These are phyloP conservation scores for Trichoderma endophyticum DNA, from an alignment of 2,329 filamentous ascomycete species.

Conservation along the genomic window DNA sequence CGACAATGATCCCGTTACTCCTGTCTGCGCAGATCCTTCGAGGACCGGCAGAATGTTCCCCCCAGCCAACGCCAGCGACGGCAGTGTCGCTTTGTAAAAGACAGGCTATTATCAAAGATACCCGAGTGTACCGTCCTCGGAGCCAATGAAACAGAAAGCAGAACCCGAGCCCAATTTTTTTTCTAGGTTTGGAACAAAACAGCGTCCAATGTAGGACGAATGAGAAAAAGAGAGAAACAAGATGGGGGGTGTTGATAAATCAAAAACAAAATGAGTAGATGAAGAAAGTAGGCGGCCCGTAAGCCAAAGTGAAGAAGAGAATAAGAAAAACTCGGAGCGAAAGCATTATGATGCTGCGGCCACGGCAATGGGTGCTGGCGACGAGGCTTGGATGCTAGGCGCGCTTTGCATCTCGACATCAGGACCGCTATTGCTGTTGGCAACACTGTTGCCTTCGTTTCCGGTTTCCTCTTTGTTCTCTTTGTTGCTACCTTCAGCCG, in stretches of 20 bases:
- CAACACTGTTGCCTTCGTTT: constrained; percentile 47
- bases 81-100: constrained; percentile 24
- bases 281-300: background rate
- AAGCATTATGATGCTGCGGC: constrained; percentile 40
- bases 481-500: constrained; percentile 51
- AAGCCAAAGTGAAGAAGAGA: background rate
- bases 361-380: constrained; percentile 49
- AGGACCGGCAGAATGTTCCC: constrained; percentile 12
- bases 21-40: constrained; percentile 15
- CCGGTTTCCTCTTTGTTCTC: constrained; percentile 64
- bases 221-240: background rate
- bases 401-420: constrained; percentile 54
- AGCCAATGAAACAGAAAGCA: background rate
- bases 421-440: constrained; percentile 41
- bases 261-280: background rate
- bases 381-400: constrained; percentile 50
- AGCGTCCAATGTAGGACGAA: background rate
- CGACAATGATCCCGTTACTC: constrained; percentile 21
- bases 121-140: constrained; percentile 1
- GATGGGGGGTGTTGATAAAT: background rate
- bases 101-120: constrained; percentile 9
- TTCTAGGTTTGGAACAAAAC: constrained; percentile 9
- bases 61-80: constrained; percentile 31
- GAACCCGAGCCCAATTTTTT: constrained; percentile 4
- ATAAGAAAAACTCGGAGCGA: background rate